Conservation (phyloP, 179 eudicot species). For the Heliamphora pulchella region DNA sequence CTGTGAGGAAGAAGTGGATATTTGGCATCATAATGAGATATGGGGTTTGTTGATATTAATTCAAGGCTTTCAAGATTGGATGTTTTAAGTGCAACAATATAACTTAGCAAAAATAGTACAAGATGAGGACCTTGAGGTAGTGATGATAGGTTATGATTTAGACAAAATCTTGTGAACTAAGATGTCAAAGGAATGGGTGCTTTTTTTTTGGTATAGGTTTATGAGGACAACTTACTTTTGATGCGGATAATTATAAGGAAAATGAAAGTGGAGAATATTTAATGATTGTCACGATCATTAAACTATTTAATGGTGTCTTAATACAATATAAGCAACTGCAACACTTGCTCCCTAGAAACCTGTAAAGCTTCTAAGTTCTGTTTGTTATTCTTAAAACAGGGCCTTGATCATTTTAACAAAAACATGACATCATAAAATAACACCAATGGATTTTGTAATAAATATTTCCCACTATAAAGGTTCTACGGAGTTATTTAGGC, state of each 20-base stretch:
- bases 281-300: no score
- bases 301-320: neutral
- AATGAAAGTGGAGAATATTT: no score
- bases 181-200: neutral
- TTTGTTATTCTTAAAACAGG: neutral
- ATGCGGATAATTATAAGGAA: neutral
- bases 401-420: neutral
- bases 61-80: neutral
- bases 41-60: neutral
- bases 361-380: neutral
- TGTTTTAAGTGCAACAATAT: slow-evolving; percentile 2
- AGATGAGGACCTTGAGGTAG: neutral
- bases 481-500: neutral
- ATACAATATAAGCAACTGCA: neutral
- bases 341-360: neutral
- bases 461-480: neutral
- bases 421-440: neutral
- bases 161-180: neutral
- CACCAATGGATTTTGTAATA: neutral
- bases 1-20: neutral
- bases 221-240: neutral
- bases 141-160: neutral
- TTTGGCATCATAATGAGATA: neutral
- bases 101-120: neutral
- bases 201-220: neutral